These are phyloP conservation scores for Geotrichum cucujoidarum DNA, from an alignment of 1,139 yeast genomes.

Conservation along the genomic window DNA sequence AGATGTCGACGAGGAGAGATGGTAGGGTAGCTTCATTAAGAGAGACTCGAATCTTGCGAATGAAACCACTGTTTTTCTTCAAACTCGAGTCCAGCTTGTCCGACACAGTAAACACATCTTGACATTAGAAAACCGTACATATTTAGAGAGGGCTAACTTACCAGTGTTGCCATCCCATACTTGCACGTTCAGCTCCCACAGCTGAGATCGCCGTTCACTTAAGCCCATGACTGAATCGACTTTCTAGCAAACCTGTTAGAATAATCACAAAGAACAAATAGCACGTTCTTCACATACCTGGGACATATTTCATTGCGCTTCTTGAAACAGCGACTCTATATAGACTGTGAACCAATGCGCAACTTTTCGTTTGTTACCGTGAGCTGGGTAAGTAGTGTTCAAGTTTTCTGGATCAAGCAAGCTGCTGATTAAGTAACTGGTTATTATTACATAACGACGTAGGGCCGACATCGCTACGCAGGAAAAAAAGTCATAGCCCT, in stretches of 20 bases:
- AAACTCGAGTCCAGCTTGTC: constrained; percentile 64
- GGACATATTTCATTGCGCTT: too few relatives aligned
- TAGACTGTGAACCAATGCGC: too few relatives aligned
- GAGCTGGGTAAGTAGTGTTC: too few relatives aligned
- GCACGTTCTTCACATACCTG: constrained; percentile 24
- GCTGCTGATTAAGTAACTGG: too few relatives aligned
- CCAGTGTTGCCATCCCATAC: constrained; percentile 53
- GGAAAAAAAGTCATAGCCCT: too few relatives aligned
- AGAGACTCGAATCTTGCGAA: constrained; percentile 60
- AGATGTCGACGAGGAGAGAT: constrained; percentile 55
- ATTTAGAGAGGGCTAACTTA: constrained; percentile 16
- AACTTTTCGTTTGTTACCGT: too few relatives aligned
- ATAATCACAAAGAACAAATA: neutral
- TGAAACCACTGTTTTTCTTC: constrained; percentile 79
- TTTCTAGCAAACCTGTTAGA: neutral
- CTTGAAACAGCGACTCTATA: too few relatives aligned
- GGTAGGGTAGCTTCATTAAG: constrained; percentile 48
- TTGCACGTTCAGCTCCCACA: constrained; percentile 42
- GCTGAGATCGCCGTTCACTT: constrained; percentile 33
- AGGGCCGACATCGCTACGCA: too few relatives aligned
- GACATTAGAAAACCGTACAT: neutral
- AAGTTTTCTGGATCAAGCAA: too few relatives aligned
- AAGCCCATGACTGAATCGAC: constrained; percentile 8
- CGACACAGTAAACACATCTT: constrained; percentile 31
- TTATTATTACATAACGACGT: too few relatives aligned